Evolutionary conservation across 768 basidiomycete genomes (phyloP), one percentile per base, ranked within the genome.

Genomic region (Tricholoma sp.): DNA sequence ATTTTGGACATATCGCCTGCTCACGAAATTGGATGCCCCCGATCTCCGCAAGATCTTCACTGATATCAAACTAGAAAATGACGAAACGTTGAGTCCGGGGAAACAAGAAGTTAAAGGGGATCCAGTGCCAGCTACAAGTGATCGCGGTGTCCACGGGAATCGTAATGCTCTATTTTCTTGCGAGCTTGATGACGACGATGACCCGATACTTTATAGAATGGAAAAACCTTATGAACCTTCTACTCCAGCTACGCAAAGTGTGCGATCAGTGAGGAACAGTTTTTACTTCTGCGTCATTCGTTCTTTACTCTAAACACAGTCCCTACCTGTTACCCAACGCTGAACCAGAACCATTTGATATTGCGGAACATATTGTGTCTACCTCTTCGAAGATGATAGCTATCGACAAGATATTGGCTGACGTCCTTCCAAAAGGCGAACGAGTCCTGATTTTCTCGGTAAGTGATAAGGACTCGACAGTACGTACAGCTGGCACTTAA

Each of bases 371-470:
- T 61, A 60, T 83, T 15, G 77, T 84, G 24, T 75, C 80, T 8
- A 69, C 81, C 5, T 84, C 83, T 4, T 78, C 80, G 1, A 86
- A 86, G 61, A 60, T 81, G 45, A 76, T 81, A 20, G 72, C 70
- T 20, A 76, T 85, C 33, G 85, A 86, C 72, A 86, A 86, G 61
- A 65, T 86, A 10, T 72, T 86, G 24, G 70, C 72, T 8, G 76
- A 84, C 48, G 70, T 80, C 50, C 71, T 86, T 7, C 82, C 84
- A 0, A 81, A 80, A 61, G 82, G 78, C 52, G 85, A 86, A 60
- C 74, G 79, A 32, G 84, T 86, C 13, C 73, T 90, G 17, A 84
- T 89, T 20, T 89, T 89, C 68, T 83, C 85, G 58, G 84, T 82
- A 56, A 45, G 79, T 70, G 20, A 54, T 10, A 2, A 6, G 18